A percentile compares a stretch with the other conserved stretches of the same genome.
phyloP scores from a whole-genome alignment of 2,329 filamentous ascomycete species.

The Aspergillus sp. region DNA sequence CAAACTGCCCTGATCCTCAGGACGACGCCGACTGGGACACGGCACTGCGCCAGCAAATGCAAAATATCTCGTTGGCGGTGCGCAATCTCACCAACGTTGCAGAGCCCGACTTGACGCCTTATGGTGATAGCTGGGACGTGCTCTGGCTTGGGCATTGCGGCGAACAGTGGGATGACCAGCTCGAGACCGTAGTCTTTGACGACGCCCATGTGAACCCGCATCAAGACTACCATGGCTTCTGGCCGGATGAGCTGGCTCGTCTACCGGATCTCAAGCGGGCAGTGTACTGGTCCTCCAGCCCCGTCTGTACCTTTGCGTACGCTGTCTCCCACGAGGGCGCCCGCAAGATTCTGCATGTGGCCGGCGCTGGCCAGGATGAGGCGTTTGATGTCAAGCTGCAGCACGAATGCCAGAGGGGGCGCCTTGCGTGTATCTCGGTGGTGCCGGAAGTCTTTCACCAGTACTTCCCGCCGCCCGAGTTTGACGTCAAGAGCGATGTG shows the following conservation, averaged over 20 bases:
- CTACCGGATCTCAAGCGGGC: conserved; percentile 21
- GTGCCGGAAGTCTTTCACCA: conserved; percentile 39
- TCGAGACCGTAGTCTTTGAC: conserved; percentile 21
- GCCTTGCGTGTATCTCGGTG: conserved; percentile 37
- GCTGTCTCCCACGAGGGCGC: conserved; percentile 43
- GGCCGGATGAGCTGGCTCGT: conserved; percentile 11
- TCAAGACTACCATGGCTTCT: conserved; percentile 18
- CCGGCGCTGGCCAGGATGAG: conserved; percentile 28
- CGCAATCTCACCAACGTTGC: conserved; percentile 20
- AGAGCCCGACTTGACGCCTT: conserved; percentile 19
- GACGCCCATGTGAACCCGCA: conserved; percentile 26
- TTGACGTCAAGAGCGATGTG: conserved; percentile 24
- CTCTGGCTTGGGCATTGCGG: conserved; percentile 42
- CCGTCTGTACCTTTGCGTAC: conserved; percentile 38
- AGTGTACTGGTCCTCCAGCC: conserved; percentile 26
- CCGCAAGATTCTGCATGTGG: conserved; percentile 30
- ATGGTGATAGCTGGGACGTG: conserved; percentile 37
- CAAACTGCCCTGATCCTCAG: conserved; percentile 47
- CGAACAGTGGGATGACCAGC: conserved; percentile 8
- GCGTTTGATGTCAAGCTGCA: conserved; percentile 39
- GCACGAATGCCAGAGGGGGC: conserved; percentile 27
- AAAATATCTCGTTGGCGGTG: conserved; percentile 31
- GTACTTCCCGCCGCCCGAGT: conserved; percentile 30
- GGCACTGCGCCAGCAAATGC: conserved; percentile 31
- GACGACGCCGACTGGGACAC: conserved; percentile 43